Evolutionary conservation across 2,329 filamentous ascomycete genomes (phyloP).

Genomic region (Trichoderma polysporum): DNA sequence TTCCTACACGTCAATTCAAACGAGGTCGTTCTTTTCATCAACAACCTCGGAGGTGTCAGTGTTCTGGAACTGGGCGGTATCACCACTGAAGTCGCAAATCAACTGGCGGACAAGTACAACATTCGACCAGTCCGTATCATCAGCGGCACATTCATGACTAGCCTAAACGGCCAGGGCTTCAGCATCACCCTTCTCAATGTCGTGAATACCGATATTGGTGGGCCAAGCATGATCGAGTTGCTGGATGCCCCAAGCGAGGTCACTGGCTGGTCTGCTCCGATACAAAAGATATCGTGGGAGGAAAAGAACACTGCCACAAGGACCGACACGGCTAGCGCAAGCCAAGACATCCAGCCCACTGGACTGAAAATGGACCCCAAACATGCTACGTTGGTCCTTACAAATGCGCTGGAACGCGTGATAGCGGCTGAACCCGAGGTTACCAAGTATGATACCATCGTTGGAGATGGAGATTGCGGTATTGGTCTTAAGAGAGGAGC

Average conservation of each 20-base stretch:
- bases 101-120: constrained; percentile 56
- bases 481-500: constrained; percentile 83
- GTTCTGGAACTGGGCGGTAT: constrained; percentile 71
- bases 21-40: constrained; percentile 69
- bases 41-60: constrained; percentile 74
- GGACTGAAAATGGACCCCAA: constrained; percentile 54
- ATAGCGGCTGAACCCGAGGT: constrained; percentile 69
- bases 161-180: constrained; percentile 73
- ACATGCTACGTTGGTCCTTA: constrained; percentile 52
- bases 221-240: constrained; percentile 64
- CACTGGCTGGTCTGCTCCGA: constrained; percentile 66
- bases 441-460: constrained; percentile 74
- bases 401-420: constrained; percentile 58
- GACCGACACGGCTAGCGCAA: constrained; percentile 38
- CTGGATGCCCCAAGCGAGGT: constrained; percentile 70
- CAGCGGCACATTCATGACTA: constrained; percentile 75
- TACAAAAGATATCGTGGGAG: constrained; percentile 64
- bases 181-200: constrained; percentile 70
- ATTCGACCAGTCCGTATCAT: constrained; percentile 66
- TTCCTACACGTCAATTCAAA: constrained; percentile 63
- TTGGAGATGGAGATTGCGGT: constrained; percentile 89
- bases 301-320: constrained; percentile 50
- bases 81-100: constrained; percentile 64
- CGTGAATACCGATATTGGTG: constrained; percentile 56
- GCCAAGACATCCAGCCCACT: constrained; percentile 42